Base-by-base conservation (phyloP, 108 stramenopile species). In the Hondaea fermentalgiana region DNA sequence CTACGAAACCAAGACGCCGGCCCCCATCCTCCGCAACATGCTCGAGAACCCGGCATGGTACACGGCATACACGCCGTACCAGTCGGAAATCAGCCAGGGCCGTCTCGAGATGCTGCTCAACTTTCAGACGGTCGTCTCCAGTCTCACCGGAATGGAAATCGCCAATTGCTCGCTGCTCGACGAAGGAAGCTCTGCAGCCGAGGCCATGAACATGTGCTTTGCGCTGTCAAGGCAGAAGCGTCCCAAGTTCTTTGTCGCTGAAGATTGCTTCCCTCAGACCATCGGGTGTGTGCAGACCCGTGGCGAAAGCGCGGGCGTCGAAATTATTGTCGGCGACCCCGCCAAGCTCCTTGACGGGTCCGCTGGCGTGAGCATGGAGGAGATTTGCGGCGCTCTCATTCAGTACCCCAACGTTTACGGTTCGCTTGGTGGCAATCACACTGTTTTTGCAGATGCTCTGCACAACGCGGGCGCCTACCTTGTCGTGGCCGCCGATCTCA, bases 351-450 rank as follows among this genome's bases (percentile, higher is more conserved):
- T 97, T 87, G 93, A 92, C 14, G 69, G 90, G 17, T 92, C 89
- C 8, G 60, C 60, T 6, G 60, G 60, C 35, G 60, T 64, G 19
- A 89, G 95, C 0, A 44, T 64, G 55, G 91, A 92, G 44, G 96
- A 98, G 44, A 97, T 90, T 88, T 97, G 97, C 89, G 99, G 99
- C 49, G 97, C 96, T 44, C 95, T 99, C 43, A 93, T 99, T 25
- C 99, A 99, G 93, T 99, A 99, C 91, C 99, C 99, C 59, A 98
- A 98, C 92, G 98, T 98, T 6, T 98, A 97, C 90, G 99, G 99
- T 8, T 89, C 91, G 1, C 72, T 97, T 19, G 43, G 96, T n/a
- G 87, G 53, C 17, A 8, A 43, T 43, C 42, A 87, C 28, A 47
- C 28, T 5, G 72, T 17, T 3, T 45, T 91, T 5, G 60, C 58